Evolutionary conservation across 2,329 filamentous ascomycete species (phyloP), one percentile per base, ranked within the genome.

Genomic region (Nemania sp.): DNA sequence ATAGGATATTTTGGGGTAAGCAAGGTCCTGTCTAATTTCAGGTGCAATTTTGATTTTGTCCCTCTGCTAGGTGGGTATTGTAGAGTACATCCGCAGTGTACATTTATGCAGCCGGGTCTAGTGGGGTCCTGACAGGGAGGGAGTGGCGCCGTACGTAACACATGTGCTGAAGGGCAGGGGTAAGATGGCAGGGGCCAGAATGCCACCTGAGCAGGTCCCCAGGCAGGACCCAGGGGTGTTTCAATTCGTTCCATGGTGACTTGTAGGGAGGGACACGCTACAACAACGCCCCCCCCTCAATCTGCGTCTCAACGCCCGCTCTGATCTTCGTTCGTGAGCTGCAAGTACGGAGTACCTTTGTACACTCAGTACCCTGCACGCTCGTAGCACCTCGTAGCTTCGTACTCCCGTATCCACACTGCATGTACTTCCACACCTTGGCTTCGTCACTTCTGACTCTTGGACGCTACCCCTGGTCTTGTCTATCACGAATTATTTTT

Each of bases 151-250:
- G 27, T 59, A 62, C 63, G 58, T 54, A 62, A 27, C 52, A 69
- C 63, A 71, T 69, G 66, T 64, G 66, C 69, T 69, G 67, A 69
- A 58, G 3, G 24, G 38, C 69, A 67, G 67, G 70, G 70, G 49
- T 67, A 27, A 29, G 6, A 56, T 38, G 62, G 38, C 66, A 68
- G 55, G 67, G 63, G 53, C 35, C 1, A 35, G 20, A 27, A 61
- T 53, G 54, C 58, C 57, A 66, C 58, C 41, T 56, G 58, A 55
- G 29, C 45, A 61, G 45, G 29, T 57, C 20, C 11, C 52, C n/a
- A n/a, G n/a, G n/a, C n/a, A n/a, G n/a, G n/a, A n/a, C n/a, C 62
- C 72, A 76, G 74, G 75, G 76, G 76, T 75, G 76, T 78, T 78
- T 77, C 77, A 77, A 75, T 77, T 74, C 75, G 73, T 75, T 75